These are phyloP conservation scores for Amauroascus niger DNA, from an alignment of 2,329 filamentous ascomycete species.

Conservation along the genomic window DNA sequence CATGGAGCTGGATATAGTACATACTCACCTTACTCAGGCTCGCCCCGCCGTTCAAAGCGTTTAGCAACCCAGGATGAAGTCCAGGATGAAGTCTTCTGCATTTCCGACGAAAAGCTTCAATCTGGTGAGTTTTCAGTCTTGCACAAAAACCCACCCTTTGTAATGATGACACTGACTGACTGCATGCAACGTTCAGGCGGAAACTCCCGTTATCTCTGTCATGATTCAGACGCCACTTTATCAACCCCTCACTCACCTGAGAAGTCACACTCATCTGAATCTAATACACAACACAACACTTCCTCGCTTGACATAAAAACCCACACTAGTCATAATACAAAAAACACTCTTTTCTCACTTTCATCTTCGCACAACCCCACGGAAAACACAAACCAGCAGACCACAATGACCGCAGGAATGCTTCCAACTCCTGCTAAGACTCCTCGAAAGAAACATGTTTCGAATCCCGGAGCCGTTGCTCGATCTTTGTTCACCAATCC, in stretches of 20 bases:
- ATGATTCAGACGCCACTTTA: constrained; percentile 19
- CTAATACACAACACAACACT: constrained; percentile 2
- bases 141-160: not conserved
- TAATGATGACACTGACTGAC: not conserved
- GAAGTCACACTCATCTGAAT: constrained; percentile 14
- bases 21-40: constrained; percentile 31
- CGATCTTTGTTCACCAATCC: constrained; percentile 45
- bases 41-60: constrained; percentile 33
- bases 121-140: not conserved
- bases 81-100: constrained; percentile 11
- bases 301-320: constrained; percentile 10
- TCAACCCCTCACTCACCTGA: constrained; percentile 26
- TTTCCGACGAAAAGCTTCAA: not conserved
- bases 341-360: constrained; percentile 20
- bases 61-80: constrained; percentile 27
- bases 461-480: constrained; percentile 40
- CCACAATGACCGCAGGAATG: constrained; percentile 36
- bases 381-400: constrained; percentile 20
- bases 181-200: constrained; percentile 11
- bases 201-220: constrained; percentile 19
- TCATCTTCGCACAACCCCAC: constrained; percentile 17
- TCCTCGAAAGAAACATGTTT: constrained; percentile 45
- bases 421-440: constrained; percentile 55
- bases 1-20: constrained; percentile 39
- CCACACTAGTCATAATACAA: constrained; percentile 12